Evolutionary conservation across 2,329 filamentous ascomycete species (phyloP), one percentile per base, ranked within the genome.

Genomic region (Erysiphe pulchra): DNA sequence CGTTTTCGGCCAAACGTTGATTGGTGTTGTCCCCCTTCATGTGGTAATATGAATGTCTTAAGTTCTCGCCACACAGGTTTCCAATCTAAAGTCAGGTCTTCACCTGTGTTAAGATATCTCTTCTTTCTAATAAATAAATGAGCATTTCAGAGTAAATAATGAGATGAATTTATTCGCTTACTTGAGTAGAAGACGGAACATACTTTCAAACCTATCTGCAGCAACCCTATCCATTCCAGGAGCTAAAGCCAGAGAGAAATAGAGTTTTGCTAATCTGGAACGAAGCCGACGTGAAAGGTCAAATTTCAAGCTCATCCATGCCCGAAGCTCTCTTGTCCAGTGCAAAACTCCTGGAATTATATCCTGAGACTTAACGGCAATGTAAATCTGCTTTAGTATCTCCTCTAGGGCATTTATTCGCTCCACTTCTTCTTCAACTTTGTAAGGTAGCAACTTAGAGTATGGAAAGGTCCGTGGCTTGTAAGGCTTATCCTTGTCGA

Each of bases 181-280:
- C 85, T 90, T 92, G n/a, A 86, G 92, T 54, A 98, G 65, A 11
- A 83, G 77, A 62, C 94, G 80, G 57, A 95, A 87, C 86, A 95
- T 95, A 66, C 83, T 90, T 41, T 87, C 73, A 60, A 98, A 98
- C 48, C 87, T 75, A 62, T 98, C 92, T 4, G 84, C 73, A 9
- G 86, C 76, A 48, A 70, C 70, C 45, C 73, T 71, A 57, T 95
- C 87, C 47, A 98, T 69, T 3, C 92, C 90, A 0, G 87, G 90
- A 28, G 90, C 83, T 49, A 98, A 69, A 5, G 84, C 72, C 48
- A 98, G 77, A 63, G 93, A 85, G 63, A 93, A 98, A 64, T 94
- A 98, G 34, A 98, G 69, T 63, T 79, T 81, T 30, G 90, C 81
- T 30, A 98, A 72, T 61, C 75, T 83, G 43, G 85, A 76, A 47